phyloP scores from a whole-genome alignment of 2,329 filamentous ascomycete genomes.

The Paraconiothyrium sp. region DNA sequence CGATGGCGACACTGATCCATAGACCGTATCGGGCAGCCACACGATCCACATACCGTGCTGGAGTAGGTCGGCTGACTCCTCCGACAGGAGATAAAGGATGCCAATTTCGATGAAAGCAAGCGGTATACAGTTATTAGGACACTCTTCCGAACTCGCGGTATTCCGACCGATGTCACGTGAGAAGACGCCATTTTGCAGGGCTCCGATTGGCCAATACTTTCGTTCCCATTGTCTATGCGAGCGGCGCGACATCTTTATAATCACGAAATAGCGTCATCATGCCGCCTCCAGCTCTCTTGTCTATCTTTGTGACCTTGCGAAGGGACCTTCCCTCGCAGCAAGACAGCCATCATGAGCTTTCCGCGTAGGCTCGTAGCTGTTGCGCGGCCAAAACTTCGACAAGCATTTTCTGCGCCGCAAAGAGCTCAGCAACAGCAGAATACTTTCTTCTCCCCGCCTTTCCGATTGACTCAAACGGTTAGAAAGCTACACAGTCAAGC shows the following conservation, averaged over 20 bases:
- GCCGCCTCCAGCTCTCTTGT: slow-evolving; percentile 11
- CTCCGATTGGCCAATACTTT: slow-evolving; percentile 35
- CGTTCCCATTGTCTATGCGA: slow-evolving; percentile 25
- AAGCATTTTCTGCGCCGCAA: slow-evolving; percentile 20
- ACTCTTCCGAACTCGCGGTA: slow-evolving; percentile 3
- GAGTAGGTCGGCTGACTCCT: too few relatives aligned
- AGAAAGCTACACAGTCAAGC: slow-evolving; percentile 43
- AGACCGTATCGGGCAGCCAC: too few relatives aligned
- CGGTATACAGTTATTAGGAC: neutral
- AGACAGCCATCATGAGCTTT: slow-evolving; percentile 37
- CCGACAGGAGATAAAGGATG: neutral
- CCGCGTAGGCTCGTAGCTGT: slow-evolving; percentile 39
- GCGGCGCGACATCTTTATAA: slow-evolving; percentile 20
- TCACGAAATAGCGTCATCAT: slow-evolving; percentile 28
- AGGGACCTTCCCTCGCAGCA: neutral
- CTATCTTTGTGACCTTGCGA: slow-evolving; percentile 7
- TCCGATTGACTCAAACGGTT: slow-evolving; percentile 33
- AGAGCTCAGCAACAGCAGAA: slow-evolving; percentile 16
- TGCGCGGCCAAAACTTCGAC: slow-evolving; percentile 29
- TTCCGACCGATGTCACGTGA: slow-evolving; percentile 14
- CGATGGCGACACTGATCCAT: too few relatives aligned
- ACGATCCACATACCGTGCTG: too few relatives aligned
- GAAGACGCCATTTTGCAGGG: slow-evolving; percentile 38
- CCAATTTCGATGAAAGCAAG: neutral
- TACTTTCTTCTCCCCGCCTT: slow-evolving; percentile 25